A percentile compares a stretch with the other conserved stretches of the same genome.
phyloP scores from a whole-genome alignment of 257 asterid species.

The Osmanthus fragrans region DNA sequence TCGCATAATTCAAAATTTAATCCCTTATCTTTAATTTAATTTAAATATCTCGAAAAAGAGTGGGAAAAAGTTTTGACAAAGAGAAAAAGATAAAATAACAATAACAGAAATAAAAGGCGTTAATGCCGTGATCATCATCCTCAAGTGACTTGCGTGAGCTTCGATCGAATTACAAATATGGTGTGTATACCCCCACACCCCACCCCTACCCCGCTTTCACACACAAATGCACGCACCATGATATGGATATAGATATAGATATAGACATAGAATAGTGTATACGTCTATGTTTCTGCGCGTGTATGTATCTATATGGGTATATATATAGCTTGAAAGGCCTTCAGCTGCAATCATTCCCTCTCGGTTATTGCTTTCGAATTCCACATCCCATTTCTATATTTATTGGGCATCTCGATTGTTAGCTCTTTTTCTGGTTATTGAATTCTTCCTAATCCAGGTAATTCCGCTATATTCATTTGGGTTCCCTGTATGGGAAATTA shows the following conservation, averaged over 20 bases:
- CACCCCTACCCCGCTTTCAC: not conserved
- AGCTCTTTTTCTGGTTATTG: not conserved
- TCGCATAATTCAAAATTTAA: not conserved
- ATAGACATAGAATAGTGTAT: not conserved
- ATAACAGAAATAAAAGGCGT: conserved; percentile 5
- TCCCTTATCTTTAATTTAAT: too few species aligned
- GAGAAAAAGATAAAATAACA: not conserved
- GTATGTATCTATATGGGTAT: not conserved
- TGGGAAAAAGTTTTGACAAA: not conserved
- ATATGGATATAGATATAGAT: not conserved
- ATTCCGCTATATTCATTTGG: not conserved
- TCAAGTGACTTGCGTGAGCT: conserved; percentile 3
- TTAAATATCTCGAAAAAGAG: too few species aligned
- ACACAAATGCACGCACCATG: not conserved
- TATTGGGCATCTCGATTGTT: not conserved
- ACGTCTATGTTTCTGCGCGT: not conserved
- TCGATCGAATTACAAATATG: not conserved
- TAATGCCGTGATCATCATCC: not conserved
- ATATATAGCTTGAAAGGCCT: not conserved
- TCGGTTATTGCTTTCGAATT: not conserved
- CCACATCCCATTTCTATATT: not conserved
- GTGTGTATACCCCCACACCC: not conserved
- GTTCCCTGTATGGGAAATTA: not conserved
- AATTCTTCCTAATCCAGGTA: not conserved
- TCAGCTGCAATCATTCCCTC: not conserved